phyloP scores from a whole-genome alignment of 345 rosid species.

The Brassica carinata region DNA sequence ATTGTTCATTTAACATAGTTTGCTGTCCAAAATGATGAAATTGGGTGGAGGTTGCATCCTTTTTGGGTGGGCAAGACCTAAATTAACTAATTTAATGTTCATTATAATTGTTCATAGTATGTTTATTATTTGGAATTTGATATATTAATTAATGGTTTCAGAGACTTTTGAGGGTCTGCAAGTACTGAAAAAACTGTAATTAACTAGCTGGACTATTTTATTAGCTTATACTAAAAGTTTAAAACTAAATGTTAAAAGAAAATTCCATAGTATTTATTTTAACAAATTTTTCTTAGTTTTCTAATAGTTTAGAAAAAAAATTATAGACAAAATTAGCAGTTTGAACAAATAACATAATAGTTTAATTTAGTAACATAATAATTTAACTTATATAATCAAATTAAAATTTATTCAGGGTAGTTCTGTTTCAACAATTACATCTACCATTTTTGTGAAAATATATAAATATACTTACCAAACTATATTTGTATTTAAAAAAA shows the following conservation, averaged over 20 bases:
- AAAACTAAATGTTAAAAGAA: not conserved
- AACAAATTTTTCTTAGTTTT: not conserved
- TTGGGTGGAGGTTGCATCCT: constrained; percentile 42
- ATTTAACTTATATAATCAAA: not conserved
- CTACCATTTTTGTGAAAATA: not conserved
- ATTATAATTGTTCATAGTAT: not conserved
- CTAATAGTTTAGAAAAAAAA: not conserved
- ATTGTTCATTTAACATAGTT: constrained; percentile 39
- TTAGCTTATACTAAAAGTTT: not conserved
- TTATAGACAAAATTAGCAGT: not conserved
- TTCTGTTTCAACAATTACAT: not conserved
- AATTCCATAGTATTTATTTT: not conserved
- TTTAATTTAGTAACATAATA: not conserved
- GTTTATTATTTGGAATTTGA: constrained; percentile 14
- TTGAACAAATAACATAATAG: not conserved
- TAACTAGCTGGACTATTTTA: not conserved
- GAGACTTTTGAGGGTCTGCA: not conserved
- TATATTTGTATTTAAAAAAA: not conserved
- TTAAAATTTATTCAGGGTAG: not conserved
- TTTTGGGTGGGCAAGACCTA: constrained; percentile 21
- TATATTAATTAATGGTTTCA: constrained; percentile 11
- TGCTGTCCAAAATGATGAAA: constrained; percentile 39
- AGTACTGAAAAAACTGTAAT: not conserved
- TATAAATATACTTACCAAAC: not conserved
- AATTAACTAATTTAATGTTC: constrained; percentile 14